A percentile compares a stretch with the other conserved stretches of the same genome.
phyloP scores from a whole-genome alignment of 306 rosid species.

The Pterocarpus macrocarpus region DNA sequence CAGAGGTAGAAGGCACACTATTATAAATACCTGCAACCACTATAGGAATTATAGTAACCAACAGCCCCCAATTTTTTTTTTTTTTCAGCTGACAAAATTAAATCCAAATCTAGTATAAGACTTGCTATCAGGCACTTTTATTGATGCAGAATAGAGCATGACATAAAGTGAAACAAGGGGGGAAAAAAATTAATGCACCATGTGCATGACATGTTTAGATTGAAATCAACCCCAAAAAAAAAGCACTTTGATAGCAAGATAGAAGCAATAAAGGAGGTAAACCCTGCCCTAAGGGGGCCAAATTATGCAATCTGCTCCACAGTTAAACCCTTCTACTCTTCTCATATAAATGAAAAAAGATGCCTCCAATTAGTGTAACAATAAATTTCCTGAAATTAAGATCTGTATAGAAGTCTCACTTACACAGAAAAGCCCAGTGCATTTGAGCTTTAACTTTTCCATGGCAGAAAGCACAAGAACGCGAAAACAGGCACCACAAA shows the following conservation, averaged over 20 bases:
- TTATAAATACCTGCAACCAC: neutral
- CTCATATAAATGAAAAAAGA: neutral
- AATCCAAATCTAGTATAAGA: conserved; percentile 19
- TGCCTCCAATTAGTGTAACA: neutral
- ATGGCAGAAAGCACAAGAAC: conserved; percentile 51
- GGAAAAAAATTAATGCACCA: neutral
- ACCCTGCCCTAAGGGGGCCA: neutral
- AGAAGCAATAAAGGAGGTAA: neutral
- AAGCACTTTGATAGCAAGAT: neutral
- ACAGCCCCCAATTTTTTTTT: neutral
- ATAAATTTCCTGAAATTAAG: conserved; percentile 8
- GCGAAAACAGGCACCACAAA: conserved; percentile 61
- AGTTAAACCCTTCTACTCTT: conserved; percentile 9
- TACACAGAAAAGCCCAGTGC: conserved; percentile 69
- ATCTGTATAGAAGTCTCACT: conserved; percentile 42
- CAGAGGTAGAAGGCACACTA: conserved; percentile 10
- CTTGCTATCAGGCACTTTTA: conserved; percentile 13
- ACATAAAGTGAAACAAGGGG: neutral
- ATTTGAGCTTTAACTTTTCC: conserved; percentile 68
- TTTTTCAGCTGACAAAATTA: conserved; percentile 2
- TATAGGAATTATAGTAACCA: neutral
- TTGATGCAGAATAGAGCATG: neutral
- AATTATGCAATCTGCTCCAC: neutral
- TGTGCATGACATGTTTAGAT: neutral
- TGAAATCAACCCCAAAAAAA: neutral